Percentiles rank a stretch among this genome's conserved stretches.
These are phyloP conservation scores for Papiliotrema nemorosa DNA, from an alignment of 1,284 basidiomycete genomes.

Conservation along the genomic window DNA sequence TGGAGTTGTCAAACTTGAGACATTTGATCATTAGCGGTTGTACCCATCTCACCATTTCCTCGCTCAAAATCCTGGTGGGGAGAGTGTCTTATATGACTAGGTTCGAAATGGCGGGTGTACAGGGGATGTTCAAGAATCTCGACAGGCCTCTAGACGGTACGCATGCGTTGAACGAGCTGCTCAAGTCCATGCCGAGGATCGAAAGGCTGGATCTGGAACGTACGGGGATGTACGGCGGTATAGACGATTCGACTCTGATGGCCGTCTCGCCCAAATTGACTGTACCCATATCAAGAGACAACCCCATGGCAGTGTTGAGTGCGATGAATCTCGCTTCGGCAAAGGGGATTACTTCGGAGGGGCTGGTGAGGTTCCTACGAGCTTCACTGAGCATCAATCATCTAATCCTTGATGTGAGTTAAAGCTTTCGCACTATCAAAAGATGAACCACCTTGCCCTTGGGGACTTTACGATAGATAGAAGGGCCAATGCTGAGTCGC, in stretches of 20 bases:
- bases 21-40: constrained; percentile 78
- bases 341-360: constrained; percentile 60
- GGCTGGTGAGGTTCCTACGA: constrained; percentile 62
- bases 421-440: background rate
- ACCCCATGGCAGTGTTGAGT: constrained; percentile 62
- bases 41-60: constrained; percentile 65
- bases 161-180: constrained; percentile 54
- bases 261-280: background rate
- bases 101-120: constrained; percentile 74
- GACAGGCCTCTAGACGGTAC: constrained; percentile 2
- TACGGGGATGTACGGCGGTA: constrained; percentile 55
- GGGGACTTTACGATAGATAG: background rate
- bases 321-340: constrained; percentile 72
- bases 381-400: constrained; percentile 59
- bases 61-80: constrained; percentile 67
- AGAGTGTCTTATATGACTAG: constrained; percentile 71
- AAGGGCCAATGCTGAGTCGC: background rate
- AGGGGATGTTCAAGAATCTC: constrained; percentile 13
- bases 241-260: constrained; percentile 64
- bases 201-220: constrained; percentile 80
- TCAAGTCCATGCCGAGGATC: constrained; percentile 67
- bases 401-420: constrained; percentile 64
- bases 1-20: constrained; percentile 55
- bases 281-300: constrained; percentile 26
- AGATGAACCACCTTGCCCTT: background rate